Base-by-base conservation (phyloP, 2,329 filamentous ascomycete species). In the Botrytis sinoallii region DNA sequence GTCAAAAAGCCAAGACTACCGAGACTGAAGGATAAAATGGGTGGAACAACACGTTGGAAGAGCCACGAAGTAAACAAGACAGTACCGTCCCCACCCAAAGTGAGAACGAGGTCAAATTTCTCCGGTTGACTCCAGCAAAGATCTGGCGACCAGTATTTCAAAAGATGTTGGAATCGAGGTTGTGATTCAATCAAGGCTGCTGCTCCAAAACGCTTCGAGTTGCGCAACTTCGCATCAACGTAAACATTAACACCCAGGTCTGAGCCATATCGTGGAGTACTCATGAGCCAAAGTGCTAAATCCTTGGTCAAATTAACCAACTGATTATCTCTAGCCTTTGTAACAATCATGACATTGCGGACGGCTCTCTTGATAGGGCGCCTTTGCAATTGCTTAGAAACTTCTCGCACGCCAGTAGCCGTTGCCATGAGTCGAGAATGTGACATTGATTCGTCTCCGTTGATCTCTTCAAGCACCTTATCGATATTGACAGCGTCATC, bases 331-430 rank as follows among this genome's bases (percentile, higher is more conserved):
- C 96, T 90, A 35, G 96, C 96, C 84, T 98, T 99, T 75, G 96
- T 99, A 77, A 99, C 93, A 80, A 99, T 97, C 96, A 99, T 98
- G 80, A 99, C 89, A 82, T 94, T 98, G 80, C 90, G 90, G 65
- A 99, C 95, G 18, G 95, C 95, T 77, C 95, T 91, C 84, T 93
- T 96, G 83, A 98, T 94, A 35, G 96, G 95, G 59, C 94, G 90
- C 73, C 95, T 90, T 84, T 97, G 95, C 74, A 99, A 87, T 84
- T 98, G 96, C 83, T 97, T 95, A 25, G 94, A 97, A 20, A 99
- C 95, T 83, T 99, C 96, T 71, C 96, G 91, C 32, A 99, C 96
- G 65, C 94, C 93, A 0, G 94, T 97, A 69, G 96, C 96, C 0
- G 96, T 99, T 85, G 98, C 95, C 80, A 98, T 93, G 60, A 99